A percentile compares a stretch with the other conserved stretches of the same genome.
phyloP scores from a whole-genome alignment of 2,329 filamentous ascomycete species.

The Monilinia fructicola region DNA sequence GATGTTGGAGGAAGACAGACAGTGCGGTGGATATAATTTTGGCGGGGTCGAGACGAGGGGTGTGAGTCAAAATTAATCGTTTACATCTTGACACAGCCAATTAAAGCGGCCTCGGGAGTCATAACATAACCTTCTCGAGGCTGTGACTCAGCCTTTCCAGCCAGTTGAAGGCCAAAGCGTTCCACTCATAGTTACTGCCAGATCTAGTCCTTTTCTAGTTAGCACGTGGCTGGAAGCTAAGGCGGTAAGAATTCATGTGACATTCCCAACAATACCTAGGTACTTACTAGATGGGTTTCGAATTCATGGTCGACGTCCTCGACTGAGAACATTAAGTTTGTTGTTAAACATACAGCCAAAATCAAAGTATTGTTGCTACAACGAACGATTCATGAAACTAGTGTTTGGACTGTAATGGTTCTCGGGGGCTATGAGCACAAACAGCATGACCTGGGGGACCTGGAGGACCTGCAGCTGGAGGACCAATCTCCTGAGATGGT shows the following conservation, averaged over 20 bases:
- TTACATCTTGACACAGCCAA: not conserved
- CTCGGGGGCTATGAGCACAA: not conserved
- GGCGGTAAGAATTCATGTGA: not conserved
- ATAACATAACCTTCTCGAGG: not conserved
- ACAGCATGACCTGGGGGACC: not conserved
- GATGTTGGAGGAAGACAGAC: slow-evolving; percentile 5
- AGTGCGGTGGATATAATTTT: slow-evolving; percentile 7
- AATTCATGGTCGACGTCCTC: not conserved
- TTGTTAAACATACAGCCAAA: not conserved
- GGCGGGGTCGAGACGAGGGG: slow-evolving; percentile 13
- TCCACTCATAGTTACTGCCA: not conserved
- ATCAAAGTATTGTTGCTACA: not conserved
- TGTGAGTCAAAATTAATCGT: slow-evolving; percentile 14
- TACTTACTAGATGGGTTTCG: not conserved
- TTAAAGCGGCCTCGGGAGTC: not conserved
- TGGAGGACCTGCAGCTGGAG: not conserved
- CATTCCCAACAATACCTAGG: not conserved
- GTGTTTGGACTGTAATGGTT: not conserved
- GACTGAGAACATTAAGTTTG: not conserved
- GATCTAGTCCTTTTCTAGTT: not conserved
- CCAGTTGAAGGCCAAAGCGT: not conserved
- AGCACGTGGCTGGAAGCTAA: no score
- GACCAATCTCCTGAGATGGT: not conserved
- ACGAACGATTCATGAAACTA: not conserved
- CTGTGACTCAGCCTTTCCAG: slow-evolving; percentile 6